Base-by-base conservation (phyloP, 352 stramenopile species). In the Phytopythium boreale region DNA sequence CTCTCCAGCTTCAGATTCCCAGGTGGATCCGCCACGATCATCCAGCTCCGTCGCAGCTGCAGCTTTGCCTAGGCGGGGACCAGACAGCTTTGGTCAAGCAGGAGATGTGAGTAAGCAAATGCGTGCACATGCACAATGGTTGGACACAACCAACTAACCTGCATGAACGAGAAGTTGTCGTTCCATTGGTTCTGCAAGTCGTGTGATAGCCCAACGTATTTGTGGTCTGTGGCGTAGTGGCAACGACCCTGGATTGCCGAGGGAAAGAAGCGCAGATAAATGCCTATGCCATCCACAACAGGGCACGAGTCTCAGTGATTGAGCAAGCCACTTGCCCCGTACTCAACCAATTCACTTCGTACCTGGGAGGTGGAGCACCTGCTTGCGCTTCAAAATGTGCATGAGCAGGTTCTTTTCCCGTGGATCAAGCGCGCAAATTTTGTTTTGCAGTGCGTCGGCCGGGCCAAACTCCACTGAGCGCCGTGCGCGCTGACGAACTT, bases 111-210 rank as follows among this genome's bases (percentile, higher is more conserved):
- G 31, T 41, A 49, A 52, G 49, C 29, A 56, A 37, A 3, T 11
- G 8, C 27, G 56, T 49, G 12, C 19, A 55, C 37, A 24, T 26
- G 19, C 29, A 41, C 22, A 12, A 34, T 17, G 53, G n/a, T 34
- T 43, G 26, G 9, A 15, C 49, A 39, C n/a, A 31, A 26, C 10
- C 9, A 47, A 58, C 73, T 22, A 65, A 89, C 82, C 77, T 83
- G 72, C 59, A 91, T 80, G 69, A 93, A 93, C 9, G 66, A 72
- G 63, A 91, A 93, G 10, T 62, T 69, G 14, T 89, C 68, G 19
- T 58, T 77, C 83, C 85, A 95, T 52, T 90, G 68, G 64, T 93
- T 93, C 72, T 95, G 87, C 14, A 91, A 59, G 2, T 82, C 74
- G 53, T 93, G 84, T 1, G 75, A 86, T 37, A 83, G 75, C 4